Evolutionary conservation across 495 filamentous ascomycete genomes (phyloP).

Genomic region (Penicillium steckii): DNA sequence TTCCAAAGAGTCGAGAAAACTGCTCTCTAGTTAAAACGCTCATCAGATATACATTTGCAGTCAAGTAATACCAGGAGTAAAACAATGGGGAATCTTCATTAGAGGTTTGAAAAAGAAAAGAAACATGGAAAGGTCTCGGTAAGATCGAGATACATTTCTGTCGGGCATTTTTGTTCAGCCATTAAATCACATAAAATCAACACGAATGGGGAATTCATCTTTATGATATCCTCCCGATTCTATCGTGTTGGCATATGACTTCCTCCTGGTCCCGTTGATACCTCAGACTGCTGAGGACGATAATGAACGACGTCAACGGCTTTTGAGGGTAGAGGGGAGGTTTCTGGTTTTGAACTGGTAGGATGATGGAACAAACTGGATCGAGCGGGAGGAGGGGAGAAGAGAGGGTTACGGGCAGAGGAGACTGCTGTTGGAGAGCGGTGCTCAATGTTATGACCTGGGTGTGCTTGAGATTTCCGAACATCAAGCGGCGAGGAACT

Average conservation of each 20-base stretch:
- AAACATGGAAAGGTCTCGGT: background rate
- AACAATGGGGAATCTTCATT: slow-evolving; percentile 15
- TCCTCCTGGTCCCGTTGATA: slow-evolving; percentile 28
- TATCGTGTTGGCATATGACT: slow-evolving; percentile 41
- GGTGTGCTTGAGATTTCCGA: slow-evolving; percentile 40
- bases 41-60: background rate
- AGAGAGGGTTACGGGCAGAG: slow-evolving; percentile 31
- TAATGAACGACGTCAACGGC: slow-evolving; percentile 38
- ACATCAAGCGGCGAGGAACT: slow-evolving; percentile 47
- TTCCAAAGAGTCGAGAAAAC: no score
- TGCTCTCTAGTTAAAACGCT: background rate
- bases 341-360: slow-evolving; percentile 27
- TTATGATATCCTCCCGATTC: no score
- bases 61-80: background rate
- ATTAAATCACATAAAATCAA: background rate
- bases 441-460: slow-evolving; percentile 26
- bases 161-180: background rate
- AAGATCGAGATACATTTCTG: background rate
- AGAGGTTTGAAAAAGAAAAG: slow-evolving; percentile 1
- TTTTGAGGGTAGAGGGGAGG: slow-evolving; percentile 36
- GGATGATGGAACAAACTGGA: slow-evolving; percentile 36
- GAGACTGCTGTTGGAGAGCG: slow-evolving; percentile 19
- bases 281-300: slow-evolving; percentile 24
- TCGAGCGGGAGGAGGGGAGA: slow-evolving; percentile 38
- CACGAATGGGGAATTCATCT: background rate